Percentiles rank a stretch among this genome's conserved stretches.
phyloP scores from a whole-genome alignment of 2,329 filamentous ascomycete genomes.

The Penicillium psychrosexuale region DNA sequence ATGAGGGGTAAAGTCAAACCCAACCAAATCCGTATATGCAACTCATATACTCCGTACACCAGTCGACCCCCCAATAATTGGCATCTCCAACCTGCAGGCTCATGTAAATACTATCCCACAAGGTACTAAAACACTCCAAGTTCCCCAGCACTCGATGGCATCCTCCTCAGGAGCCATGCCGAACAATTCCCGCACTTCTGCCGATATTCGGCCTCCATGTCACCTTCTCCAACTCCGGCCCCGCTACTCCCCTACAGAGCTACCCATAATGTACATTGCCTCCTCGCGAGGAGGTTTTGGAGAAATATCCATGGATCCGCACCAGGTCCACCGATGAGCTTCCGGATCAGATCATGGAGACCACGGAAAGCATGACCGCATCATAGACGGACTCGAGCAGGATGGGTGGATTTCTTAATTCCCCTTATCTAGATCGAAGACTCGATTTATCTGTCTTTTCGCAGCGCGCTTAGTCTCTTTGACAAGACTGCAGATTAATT shows the following conservation, averaged over 20 bases:
- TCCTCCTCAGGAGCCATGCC: background rate
- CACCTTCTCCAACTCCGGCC: constrained; percentile 19
- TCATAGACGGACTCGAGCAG: background rate
- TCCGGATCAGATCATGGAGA: background rate
- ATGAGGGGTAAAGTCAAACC: constrained; percentile 23
- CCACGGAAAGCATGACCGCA: background rate
- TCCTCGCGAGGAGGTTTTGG: constrained; percentile 21
- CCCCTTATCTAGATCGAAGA: background rate
- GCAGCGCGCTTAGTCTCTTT: background rate
- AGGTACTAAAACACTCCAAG: background rate
- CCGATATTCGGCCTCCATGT: constrained; percentile 17
- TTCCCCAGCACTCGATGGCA: no score
- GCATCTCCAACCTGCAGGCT: background rate
- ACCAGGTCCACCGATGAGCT: constrained; percentile 7
- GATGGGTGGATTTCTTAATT: background rate
- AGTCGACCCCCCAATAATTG: background rate
- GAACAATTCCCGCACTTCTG: constrained; percentile 13
- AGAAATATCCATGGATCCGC: constrained; percentile 1
- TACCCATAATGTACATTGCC: background rate
- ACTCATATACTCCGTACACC: background rate
- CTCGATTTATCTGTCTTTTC: background rate
- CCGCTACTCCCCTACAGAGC: constrained; percentile 6
- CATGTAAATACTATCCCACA: background rate
- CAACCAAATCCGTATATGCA: background rate
- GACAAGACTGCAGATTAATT: background rate